Base-by-base conservation (phyloP, 2,329 filamentous ascomycete genomes). In the Escovopsis sp. region DNA sequence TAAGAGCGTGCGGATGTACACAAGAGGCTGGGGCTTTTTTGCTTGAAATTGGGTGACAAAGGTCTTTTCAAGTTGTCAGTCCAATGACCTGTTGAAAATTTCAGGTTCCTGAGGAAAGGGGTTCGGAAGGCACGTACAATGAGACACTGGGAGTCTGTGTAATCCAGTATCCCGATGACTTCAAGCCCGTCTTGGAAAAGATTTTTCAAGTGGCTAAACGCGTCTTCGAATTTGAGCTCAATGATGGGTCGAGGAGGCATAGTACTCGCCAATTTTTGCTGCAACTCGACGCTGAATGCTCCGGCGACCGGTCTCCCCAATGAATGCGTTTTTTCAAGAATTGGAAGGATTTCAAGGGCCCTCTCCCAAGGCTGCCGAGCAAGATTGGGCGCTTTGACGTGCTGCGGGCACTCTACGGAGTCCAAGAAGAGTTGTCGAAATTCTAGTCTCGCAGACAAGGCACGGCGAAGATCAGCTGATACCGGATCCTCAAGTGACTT, bases 211-310 rank as follows among this genome's bases (percentile, higher is more conserved):
- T 85, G 80, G 18, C 64, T 64, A 48, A 82, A 73, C 0, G 87
- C 83, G 52, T 85, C 79, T 12, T 80, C 73, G 51, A 85, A 82
- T 26, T 73, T 75, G 3, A 88, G 67, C 42, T 85, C 72, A 10
- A 95, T 84, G 52, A 95, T 89, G 0, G 89, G 88, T 8, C 89
- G 75, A 7, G 91, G 91, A 4, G 91, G 91, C 53, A 95, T 88
- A 1, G 87, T 95, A 51, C 87, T 95, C 1, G 91, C 88, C 30
- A 98, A 69, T 48, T 82, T 82, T n/a, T 88, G 75, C 57, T 98
- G 91, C 33, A 96, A 72, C 56, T 94, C 94, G 23, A 77, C 76
- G 52, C 86, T 95, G 59, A 95, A 96, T 0, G 88, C 78, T n/a
- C 80, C 78, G 0, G 79, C 72, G 0, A 93, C 77, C 0, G 75